A percentile compares a stretch with the other conserved stretches of the same genome.
Conservation (phyloP, 371 early-diverging fungal species). For the Syncephalis plumigaleata region DNA sequence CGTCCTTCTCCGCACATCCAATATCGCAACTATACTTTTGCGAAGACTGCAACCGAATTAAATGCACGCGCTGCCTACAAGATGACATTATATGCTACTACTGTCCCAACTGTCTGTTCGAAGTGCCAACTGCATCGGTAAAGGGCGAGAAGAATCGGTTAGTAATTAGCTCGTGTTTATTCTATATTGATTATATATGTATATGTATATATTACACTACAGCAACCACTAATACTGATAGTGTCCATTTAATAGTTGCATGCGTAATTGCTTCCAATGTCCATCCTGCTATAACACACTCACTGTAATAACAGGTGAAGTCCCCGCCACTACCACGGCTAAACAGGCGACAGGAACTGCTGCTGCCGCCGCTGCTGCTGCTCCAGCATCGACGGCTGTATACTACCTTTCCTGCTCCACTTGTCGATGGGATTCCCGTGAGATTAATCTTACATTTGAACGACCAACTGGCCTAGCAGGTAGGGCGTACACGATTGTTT, state of each 20-base stretch:
- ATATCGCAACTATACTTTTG: conserved; percentile 73
- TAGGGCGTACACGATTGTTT: conserved; percentile 10
- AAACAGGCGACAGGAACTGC: conserved; percentile 12
- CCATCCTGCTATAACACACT: conserved; percentile 75
- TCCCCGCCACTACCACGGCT: no score
- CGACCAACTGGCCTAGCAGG: conserved; percentile 80
- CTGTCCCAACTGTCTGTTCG: conserved; percentile 91
- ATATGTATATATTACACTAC: neutral
- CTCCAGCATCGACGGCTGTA: conserved; percentile 9
- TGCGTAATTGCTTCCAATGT: conserved; percentile 87
- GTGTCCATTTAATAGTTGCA: conserved; percentile 39
- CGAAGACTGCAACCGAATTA: conserved; percentile 60
- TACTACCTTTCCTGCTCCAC: conserved; percentile 62
- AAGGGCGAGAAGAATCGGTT: conserved; percentile 82
- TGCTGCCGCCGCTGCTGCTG: conserved; percentile 11
- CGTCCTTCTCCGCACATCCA: conserved; percentile 28
- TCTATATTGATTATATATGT: no score
- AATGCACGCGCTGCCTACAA: conserved; percentile 65
- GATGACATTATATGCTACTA: conserved; percentile 80
- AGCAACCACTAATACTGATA: neutral
- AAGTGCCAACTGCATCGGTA: conserved; percentile 87
- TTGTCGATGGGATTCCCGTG: conserved; percentile 85
- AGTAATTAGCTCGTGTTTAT: no score
- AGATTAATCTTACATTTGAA: conserved; percentile 76
- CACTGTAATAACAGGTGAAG: no score